A percentile compares a stretch with the other conserved stretches of the same genome.
These are phyloP conservation scores for Vitis cinerea DNA, from an alignment of 164 flowering plant genomes.

Conservation along the genomic window DNA sequence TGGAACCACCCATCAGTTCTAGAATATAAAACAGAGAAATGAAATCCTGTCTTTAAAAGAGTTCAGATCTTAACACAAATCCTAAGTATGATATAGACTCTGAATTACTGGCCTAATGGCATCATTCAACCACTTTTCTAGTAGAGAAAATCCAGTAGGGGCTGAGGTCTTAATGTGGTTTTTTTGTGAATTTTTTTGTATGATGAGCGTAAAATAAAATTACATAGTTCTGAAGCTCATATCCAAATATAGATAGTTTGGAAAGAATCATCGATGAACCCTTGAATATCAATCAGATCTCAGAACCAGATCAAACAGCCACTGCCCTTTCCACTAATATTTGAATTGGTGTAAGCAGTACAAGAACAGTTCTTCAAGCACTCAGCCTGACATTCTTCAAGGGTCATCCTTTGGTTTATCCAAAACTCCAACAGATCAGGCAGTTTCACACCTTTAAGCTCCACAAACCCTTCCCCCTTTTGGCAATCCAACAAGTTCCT, in stretches of 20 bases:
- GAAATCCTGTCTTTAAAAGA: too few relatives aligned
- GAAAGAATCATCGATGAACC: not conserved
- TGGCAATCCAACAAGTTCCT: not conserved
- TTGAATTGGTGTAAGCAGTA: constrained; percentile 9
- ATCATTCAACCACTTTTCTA: too few relatives aligned
- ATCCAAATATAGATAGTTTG: constrained; percentile 18
- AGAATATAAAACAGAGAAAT: too few relatives aligned
- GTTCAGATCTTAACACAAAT: too few relatives aligned
- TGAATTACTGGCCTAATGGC: too few relatives aligned
- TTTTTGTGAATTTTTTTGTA: too few relatives aligned
- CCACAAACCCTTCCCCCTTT: constrained; percentile 18
- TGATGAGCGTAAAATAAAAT: too few relatives aligned
- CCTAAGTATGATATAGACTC: too few relatives aligned
- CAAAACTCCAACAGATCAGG: constrained; percentile 11
- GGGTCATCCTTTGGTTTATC: not conserved
- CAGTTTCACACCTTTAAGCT: constrained; percentile 8
- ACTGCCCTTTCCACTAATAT: constrained; percentile 1
- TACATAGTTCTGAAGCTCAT: too few relatives aligned
- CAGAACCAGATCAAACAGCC: constrained; percentile 22
- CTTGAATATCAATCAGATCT: constrained; percentile 14
- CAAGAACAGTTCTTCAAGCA: constrained; percentile 26
- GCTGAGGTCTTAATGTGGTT: too few relatives aligned
- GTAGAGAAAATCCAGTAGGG: too few relatives aligned
- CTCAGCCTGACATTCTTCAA: constrained; percentile 11
- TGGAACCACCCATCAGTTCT: too few relatives aligned